Percentiles rank a stretch among this genome's conserved stretches.
Evolutionary conservation across 257 asterid species (phyloP).

Genomic region (Fraxinus quadrangulata): DNA sequence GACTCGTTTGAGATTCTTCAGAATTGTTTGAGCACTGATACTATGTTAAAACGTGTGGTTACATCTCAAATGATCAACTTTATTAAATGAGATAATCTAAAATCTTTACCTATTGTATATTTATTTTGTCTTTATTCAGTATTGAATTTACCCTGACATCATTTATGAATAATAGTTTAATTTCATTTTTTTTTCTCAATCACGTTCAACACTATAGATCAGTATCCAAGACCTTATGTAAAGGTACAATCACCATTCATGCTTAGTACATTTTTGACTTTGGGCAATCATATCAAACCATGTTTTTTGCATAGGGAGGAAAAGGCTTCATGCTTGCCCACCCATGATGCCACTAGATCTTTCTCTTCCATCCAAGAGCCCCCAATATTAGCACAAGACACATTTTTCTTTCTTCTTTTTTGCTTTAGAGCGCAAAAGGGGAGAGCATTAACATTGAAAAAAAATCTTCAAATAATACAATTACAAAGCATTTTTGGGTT

Average conservation of each 20-base stretch:
- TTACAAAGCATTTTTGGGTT: conserved; percentile 4
- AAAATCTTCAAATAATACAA: conserved; percentile 19
- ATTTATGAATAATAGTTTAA: too few relatives aligned
- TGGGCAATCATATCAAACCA: conserved; percentile 41
- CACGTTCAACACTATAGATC: neutral
- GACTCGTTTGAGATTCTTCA: too few relatives aligned
- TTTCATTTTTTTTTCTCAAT: neutral
- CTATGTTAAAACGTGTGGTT: too few relatives aligned
- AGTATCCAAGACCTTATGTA: neutral
- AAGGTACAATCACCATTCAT: neutral
- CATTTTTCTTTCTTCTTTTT: neutral
- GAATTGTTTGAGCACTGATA: too few relatives aligned
- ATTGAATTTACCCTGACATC: too few relatives aligned
- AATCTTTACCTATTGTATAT: too few relatives aligned
- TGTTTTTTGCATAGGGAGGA: conserved; percentile 27
- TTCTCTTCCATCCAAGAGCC: conserved; percentile 19
- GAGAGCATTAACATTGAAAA: conserved; percentile 15
- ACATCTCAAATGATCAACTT: too few relatives aligned
- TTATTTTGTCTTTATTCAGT: too few relatives aligned
- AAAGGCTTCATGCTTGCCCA: conserved; percentile 28
- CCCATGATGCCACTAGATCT: conserved; percentile 30
- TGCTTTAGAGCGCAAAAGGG: conserved; percentile 14
- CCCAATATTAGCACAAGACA: neutral
- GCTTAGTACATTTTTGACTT: conserved; percentile 35
- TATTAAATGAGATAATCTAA: too few relatives aligned